Conservation (phyloP, 1,139 yeast genomes). For the Pichia sp. region DNA sequence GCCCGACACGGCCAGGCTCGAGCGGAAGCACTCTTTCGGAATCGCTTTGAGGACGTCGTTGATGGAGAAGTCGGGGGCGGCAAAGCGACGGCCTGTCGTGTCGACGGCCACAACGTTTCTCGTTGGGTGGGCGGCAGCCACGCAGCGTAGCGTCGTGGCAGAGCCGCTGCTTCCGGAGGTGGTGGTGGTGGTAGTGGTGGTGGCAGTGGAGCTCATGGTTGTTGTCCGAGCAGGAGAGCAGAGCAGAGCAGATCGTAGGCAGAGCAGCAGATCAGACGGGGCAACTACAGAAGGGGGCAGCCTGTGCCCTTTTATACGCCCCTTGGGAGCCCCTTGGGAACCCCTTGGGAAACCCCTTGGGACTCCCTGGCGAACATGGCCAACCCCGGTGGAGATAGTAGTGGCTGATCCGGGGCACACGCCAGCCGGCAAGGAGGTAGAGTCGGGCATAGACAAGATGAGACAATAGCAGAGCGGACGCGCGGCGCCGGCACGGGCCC, state of each 20-base stretch:
- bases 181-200: background rate
- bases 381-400: too few species aligned
- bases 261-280: background rate
- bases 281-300: background rate
- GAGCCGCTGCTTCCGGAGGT: too few species aligned
- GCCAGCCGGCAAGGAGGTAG: too few species aligned
- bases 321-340: too few species aligned
- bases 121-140: background rate
- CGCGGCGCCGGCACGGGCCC: too few species aligned
- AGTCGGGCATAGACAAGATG: too few species aligned
- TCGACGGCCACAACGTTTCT: conserved; percentile 42
- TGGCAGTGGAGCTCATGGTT: background rate
- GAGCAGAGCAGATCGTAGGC: background rate
- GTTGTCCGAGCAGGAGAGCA: background rate
- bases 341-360: too few species aligned
- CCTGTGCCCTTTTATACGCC: too few species aligned
- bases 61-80: conserved; percentile 69
- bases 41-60: conserved; percentile 69
- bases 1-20: conserved; percentile 53
- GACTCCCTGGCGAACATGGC: too few species aligned
- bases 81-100: conserved; percentile 60
- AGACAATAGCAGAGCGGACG: too few species aligned
- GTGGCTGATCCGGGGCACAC: too few species aligned
- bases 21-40: conserved; percentile 72
- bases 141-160: too few species aligned